Conservation (phyloP, 2,329 filamentous ascomycete species). For the Aspergillus floridensis region DNA sequence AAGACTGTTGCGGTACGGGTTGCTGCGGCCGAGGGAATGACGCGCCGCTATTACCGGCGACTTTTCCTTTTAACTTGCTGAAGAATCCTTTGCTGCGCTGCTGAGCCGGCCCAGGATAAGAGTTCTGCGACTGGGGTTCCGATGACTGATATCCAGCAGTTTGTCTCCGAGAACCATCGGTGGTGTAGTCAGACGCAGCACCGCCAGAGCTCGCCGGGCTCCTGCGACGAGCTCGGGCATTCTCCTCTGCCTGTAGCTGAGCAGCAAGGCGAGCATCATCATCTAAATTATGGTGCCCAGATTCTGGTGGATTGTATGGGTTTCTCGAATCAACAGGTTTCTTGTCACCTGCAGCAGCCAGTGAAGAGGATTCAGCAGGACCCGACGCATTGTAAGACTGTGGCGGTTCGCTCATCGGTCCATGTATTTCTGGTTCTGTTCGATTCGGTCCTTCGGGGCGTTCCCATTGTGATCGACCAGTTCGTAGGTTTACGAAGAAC, state of each 20-base stretch:
- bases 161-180: slow-evolving; percentile 18
- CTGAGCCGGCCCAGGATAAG: slow-evolving; percentile 28
- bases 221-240: slow-evolving; percentile 54
- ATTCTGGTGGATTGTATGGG: slow-evolving; percentile 55
- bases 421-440: slow-evolving; percentile 22
- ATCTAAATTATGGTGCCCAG: slow-evolving; percentile 41
- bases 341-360: slow-evolving; percentile 41
- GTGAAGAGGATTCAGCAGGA: slow-evolving; percentile 43
- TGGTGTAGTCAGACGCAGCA: slow-evolving; percentile 51
- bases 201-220: slow-evolving; percentile 26
- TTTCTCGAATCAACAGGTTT: slow-evolving; percentile 63
- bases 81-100: slow-evolving; percentile 49
- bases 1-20: slow-evolving; percentile 27
- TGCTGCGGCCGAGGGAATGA: slow-evolving; percentile 17
- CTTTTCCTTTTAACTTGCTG: slow-evolving; percentile 54
- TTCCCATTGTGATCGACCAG: slow-evolving; percentile 89
- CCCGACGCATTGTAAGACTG: slow-evolving; percentile 61
- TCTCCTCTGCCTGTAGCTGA: slow-evolving; percentile 78
- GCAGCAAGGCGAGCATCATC: slow-evolving; percentile 74
- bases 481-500: slow-evolving; percentile 89
- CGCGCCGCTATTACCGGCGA: slow-evolving; percentile 21
- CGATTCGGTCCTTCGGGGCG: slow-evolving; percentile 69
- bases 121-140: slow-evolving; percentile 18
- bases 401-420: slow-evolving; percentile 44
- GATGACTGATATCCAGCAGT: slow-evolving; percentile 8